Evolutionary conservation across 2,329 filamentous ascomycete genomes (phyloP), one percentile per base, ranked within the genome.

Genomic region (Fusarium denticulatum): DNA sequence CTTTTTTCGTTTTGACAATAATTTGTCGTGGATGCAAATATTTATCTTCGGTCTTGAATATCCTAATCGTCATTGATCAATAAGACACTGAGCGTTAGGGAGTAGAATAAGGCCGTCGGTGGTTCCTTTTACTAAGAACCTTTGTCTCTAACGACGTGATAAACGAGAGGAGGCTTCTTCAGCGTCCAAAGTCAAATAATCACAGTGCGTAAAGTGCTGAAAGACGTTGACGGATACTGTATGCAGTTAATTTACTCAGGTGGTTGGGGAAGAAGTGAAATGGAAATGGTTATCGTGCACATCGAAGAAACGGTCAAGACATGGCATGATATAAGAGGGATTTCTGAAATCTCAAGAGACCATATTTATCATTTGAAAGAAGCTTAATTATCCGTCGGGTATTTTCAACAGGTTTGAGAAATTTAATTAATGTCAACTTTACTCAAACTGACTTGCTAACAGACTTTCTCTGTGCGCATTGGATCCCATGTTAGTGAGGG

Each of bases 41-140:
- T 64, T 26, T 16, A 8, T 66, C 60, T 67, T 34, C n/a, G 67
- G 65, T 59, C 65, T 69, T 58, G 42, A 64, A 69, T 69, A 52
- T 69, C 67, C 65, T 69, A 28, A 65, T 58, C 20, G 50, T 53
- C 65, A 64, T 61, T 14, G 39, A 60, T 53, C 24, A 36, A 36
- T 16, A 64, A 52, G 47, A 34, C 12, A 24, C n/a, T 50, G 47
- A 50, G 37, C 36, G 40, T 69, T 24, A 69, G 59, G 58, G 56
- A 64, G 67, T 69, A 69, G 65, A 69, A 43, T 64, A 53, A 61
- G 60, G 26, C 46, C 67, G 45, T 64, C 39, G 50, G 58, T 13
- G 45, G 50, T 69, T 69, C 50, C 40, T 64, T 47, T 70, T 56
- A 32, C 70, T 50, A 58, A 61, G 42, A 68, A 70, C 34, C 47